phyloP scores from a whole-genome alignment of 495 filamentous ascomycete genomes.

The Neurospora tetrasperma region DNA sequence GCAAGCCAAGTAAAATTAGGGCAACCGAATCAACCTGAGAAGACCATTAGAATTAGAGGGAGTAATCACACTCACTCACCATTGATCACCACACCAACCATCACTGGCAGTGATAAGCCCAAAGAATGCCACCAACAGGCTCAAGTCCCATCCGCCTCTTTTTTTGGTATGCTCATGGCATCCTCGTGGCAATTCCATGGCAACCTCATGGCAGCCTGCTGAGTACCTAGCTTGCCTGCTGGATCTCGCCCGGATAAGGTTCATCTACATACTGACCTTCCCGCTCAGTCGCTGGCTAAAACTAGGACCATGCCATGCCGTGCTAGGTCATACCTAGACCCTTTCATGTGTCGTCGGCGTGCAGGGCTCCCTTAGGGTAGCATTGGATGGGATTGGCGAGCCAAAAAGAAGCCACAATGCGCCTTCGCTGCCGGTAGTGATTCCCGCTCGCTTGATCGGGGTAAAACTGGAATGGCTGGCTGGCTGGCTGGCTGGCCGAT shows the following conservation, averaged over 20 bases:
- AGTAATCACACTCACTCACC: not conserved
- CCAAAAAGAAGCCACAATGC: not conserved
- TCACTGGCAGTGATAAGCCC: not conserved
- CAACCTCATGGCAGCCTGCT: not conserved
- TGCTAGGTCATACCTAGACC: not conserved
- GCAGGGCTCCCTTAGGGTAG: not conserved
- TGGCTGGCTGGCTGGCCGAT: not conserved
- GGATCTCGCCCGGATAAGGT: not conserved
- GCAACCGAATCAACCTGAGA: not conserved
- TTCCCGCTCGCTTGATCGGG: not conserved
- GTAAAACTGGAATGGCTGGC: not conserved
- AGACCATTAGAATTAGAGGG: not conserved
- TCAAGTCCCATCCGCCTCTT: not conserved
- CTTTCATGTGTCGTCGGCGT: not conserved
- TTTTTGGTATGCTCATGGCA: not conserved
- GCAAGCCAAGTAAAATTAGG: not conserved
- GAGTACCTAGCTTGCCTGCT: not conserved
- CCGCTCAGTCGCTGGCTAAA: not conserved
- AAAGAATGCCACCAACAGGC: not conserved
- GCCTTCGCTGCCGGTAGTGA: not conserved
- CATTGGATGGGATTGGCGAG: not conserved
- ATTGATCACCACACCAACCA: not conserved
- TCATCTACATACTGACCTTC: not conserved
- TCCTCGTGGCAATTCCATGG: not conserved
- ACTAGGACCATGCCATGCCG: not conserved